These are phyloP conservation scores for Candida glucosophila DNA, from an alignment of 1,139 yeast genomes.

Conservation along the genomic window DNA sequence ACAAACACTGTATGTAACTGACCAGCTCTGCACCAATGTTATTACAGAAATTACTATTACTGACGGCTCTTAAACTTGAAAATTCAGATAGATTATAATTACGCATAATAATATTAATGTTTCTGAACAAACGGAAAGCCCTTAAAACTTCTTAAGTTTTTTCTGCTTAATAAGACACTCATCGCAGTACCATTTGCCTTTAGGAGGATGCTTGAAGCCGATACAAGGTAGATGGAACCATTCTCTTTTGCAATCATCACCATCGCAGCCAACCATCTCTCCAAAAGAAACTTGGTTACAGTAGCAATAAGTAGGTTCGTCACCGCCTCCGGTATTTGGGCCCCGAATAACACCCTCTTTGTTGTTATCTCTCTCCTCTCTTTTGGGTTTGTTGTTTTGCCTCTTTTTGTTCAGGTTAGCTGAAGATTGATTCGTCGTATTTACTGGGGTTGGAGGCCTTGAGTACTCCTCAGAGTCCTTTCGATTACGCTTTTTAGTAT, in stretches of 20 bases:
- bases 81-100: too few species aligned
- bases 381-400: slow-evolving; percentile 15
- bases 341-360: slow-evolving; percentile 1
- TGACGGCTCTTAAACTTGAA: too few species aligned
- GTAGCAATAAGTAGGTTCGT: slow-evolving; percentile 86
- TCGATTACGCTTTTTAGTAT: slow-evolving; percentile 13
- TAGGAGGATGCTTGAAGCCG: slow-evolving; percentile 83
- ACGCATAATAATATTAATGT: too few species aligned
- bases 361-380: slow-evolving; percentile 16
- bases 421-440: slow-evolving; percentile 4
- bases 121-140: too few species aligned
- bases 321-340: slow-evolving; percentile 5
- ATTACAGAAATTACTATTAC: too few species aligned
- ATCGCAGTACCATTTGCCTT: slow-evolving; percentile 96
- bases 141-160: slow-evolving; percentile 13
- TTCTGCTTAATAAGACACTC: slow-evolving; percentile 55
- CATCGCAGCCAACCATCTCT: slow-evolving; percentile 98
- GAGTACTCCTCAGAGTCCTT: slow-evolving; percentile 11
- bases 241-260: slow-evolving; percentile 83
- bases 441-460: slow-evolving; percentile 12
- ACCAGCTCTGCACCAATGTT: too few species aligned
- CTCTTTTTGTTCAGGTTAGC: slow-evolving; percentile 15
- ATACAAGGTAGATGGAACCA: slow-evolving; percentile 98
- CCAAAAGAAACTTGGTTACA: slow-evolving; percentile 97
- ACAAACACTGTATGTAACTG: too few species aligned